Evolutionary conservation across 192 early-diverging fungal species (phyloP).

Genomic region (Obelidium mucronatum): DNA sequence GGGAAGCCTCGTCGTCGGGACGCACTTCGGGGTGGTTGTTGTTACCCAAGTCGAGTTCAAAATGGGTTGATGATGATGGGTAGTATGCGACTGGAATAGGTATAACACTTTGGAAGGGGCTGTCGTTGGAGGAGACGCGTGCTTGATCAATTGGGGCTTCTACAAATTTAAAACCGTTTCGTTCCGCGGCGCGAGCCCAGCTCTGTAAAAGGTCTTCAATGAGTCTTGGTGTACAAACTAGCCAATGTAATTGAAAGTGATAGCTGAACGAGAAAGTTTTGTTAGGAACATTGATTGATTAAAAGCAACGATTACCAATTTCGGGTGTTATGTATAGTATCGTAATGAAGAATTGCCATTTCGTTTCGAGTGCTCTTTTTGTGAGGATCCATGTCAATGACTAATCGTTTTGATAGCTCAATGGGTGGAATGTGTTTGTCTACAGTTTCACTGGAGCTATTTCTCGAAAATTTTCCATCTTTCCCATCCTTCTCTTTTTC

Average conservation of each 20-base stretch:
- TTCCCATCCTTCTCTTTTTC: slow-evolving; percentile 38
- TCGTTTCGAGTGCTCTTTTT: slow-evolving; percentile 80
- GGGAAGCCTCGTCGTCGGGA: too few relatives aligned
- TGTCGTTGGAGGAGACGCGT: slow-evolving; percentile 68
- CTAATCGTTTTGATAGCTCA: slow-evolving; percentile 71
- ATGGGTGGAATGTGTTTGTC: slow-evolving; percentile 35
- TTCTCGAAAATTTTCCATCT: background rate
- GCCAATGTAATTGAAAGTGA: slow-evolving; percentile 94
- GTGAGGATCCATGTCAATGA: slow-evolving; percentile 86
- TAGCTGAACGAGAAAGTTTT: slow-evolving; percentile 58
- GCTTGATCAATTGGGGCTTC: slow-evolving; percentile 85
- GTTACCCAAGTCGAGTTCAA: too few relatives aligned
- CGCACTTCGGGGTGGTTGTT: too few relatives aligned
- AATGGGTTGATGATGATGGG: slow-evolving; percentile 18
- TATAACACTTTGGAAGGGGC: slow-evolving; percentile 87
- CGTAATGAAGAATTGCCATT: slow-evolving; percentile 86
- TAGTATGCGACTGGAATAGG: slow-evolving; percentile 58
- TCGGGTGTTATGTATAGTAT: slow-evolving; percentile 85
- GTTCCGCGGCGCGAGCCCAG: slow-evolving; percentile 85
- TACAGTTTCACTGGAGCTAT: background rate
- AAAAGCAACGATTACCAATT: slow-evolving; percentile 51
- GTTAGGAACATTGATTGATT: background rate
- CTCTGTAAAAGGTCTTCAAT: slow-evolving; percentile 84
- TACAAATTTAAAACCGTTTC: slow-evolving; percentile 86
- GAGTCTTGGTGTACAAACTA: slow-evolving; percentile 88